These are phyloP conservation scores for Apophysomyces trapeziformis DNA, from an alignment of 371 early-diverging fungal genomes.

Conservation along the genomic window DNA sequence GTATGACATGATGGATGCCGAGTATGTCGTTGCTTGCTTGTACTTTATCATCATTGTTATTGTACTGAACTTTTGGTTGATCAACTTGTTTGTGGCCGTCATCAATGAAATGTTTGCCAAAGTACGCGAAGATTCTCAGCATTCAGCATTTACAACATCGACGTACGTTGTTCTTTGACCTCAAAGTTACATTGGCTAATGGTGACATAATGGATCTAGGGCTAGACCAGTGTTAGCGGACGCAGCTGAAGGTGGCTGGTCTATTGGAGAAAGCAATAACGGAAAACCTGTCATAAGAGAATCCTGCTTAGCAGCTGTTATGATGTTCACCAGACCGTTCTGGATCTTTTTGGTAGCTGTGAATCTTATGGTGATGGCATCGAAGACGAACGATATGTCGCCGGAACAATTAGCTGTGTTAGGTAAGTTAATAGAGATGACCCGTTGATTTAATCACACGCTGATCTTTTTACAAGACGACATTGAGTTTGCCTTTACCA, in stretches of 20 bases:
- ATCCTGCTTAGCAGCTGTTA: constrained; percentile 24
- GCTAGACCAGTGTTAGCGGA: constrained; percentile 50
- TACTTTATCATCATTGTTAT: constrained; percentile 69
- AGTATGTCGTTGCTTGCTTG: constrained; percentile 57
- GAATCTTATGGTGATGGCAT: constrained; percentile 60
- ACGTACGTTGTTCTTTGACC: constrained; percentile 25
- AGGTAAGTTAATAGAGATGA: constrained; percentile 22
- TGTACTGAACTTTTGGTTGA: constrained; percentile 72
- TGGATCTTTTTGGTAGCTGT: constrained; percentile 56
- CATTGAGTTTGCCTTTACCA: constrained; percentile 56
- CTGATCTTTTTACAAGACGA: not conserved
- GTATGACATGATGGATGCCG: constrained; percentile 73
- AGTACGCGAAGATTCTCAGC: constrained; percentile 69
- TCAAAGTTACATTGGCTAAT: too few relatives aligned
- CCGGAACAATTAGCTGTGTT: constrained; percentile 27
- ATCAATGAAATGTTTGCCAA: constrained; percentile 76
- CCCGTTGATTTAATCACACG: not conserved
- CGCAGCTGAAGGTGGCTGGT: constrained; percentile 48
- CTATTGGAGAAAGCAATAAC: constrained; percentile 29
- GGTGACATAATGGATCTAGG: constrained; percentile 15
- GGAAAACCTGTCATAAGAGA: constrained; percentile 16
- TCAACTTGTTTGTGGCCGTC: constrained; percentile 75
- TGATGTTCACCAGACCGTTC: constrained; percentile 43
- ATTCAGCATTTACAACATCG: constrained; percentile 64
- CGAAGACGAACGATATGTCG: constrained; percentile 50